Evolutionary conservation across 371 early-diverging fungal species (phyloP).

Genomic region (Dentiscutata heterogama): DNA sequence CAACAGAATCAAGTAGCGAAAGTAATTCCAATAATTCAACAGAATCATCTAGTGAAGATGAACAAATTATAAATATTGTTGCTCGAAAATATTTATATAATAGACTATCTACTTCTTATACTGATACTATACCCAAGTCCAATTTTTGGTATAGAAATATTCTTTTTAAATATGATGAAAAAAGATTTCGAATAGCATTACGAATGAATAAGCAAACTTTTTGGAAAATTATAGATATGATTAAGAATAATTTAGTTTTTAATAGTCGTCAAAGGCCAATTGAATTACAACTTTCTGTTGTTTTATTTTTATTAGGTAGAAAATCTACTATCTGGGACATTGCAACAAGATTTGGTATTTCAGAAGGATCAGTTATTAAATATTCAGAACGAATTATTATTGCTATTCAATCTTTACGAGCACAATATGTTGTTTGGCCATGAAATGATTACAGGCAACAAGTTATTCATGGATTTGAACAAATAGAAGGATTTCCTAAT

Average conservation of each 20-base stretch:
- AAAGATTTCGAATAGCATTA: background rate
- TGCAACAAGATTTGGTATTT: background rate
- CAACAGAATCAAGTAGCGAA: too few species aligned
- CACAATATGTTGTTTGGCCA: background rate
- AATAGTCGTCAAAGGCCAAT: background rate
- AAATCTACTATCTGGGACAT: constrained; percentile 1
- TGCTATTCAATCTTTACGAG: background rate
- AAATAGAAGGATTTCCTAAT: background rate
- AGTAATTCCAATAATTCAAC: too few species aligned
- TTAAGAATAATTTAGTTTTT: background rate
- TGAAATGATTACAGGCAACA: background rate
- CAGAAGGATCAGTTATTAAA: background rate
- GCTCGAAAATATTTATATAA: background rate
- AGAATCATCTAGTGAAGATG: too few species aligned
- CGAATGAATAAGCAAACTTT: background rate
- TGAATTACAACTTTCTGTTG: background rate
- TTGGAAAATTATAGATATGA: background rate
- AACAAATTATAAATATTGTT: background rate
- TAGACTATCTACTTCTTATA: background rate
- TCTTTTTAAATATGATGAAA: background rate
- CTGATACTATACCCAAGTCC: background rate
- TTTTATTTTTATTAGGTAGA: background rate
- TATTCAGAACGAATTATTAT: background rate
- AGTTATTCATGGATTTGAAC: background rate
- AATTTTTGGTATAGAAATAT: background rate